These are phyloP conservation scores for Tolypocladium ovalisporum DNA, from an alignment of 2,329 filamentous ascomycete species.

Conservation along the genomic window DNA sequence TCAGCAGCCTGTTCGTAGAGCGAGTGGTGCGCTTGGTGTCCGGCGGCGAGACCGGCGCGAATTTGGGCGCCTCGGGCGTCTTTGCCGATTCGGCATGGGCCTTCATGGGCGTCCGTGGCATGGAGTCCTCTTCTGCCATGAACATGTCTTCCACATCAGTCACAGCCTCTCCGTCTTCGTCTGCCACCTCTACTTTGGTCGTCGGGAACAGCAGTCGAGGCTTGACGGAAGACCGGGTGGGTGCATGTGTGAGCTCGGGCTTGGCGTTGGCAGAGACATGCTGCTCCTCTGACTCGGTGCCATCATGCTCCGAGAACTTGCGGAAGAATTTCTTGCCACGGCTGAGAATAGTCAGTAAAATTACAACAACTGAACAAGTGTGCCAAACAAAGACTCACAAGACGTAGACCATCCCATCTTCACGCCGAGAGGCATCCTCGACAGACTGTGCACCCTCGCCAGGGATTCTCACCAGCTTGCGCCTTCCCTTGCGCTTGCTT, in stretches of 20 bases:
- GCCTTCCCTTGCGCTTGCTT: constrained; percentile 41
- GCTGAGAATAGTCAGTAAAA: constrained; percentile 30
- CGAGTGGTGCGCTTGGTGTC: constrained; percentile 51
- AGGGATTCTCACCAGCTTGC: constrained; percentile 40
- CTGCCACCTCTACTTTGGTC: constrained; percentile 30
- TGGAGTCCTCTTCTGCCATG: constrained; percentile 6
- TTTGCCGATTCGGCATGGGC: constrained; percentile 13
- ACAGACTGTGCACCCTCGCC: constrained; percentile 49
- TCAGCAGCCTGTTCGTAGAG: constrained; percentile 36
- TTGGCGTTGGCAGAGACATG: constrained; percentile 24
- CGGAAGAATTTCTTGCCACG: constrained; percentile 72
- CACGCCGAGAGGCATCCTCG: constrained; percentile 50
- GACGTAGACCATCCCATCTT: constrained; percentile 64
- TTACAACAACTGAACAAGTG: not conserved
- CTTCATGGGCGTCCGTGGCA: constrained; percentile 27
- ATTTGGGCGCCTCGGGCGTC: constrained; percentile 46
- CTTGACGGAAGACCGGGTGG: constrained; percentile 60
- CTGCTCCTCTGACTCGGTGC: constrained; percentile 10
- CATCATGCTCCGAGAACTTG: constrained; percentile 43
- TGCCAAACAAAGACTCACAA: constrained; percentile 54
- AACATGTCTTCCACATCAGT: constrained; percentile 46
- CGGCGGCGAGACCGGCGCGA: constrained; percentile 50
- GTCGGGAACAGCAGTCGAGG: constrained; percentile 61
- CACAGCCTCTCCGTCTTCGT: constrained; percentile 48
- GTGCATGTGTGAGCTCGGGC: constrained; percentile 26